phyloP scores from a whole-genome alignment of 176 grass and related monocot genomes.

The Chrysopogon serrulatus region DNA sequence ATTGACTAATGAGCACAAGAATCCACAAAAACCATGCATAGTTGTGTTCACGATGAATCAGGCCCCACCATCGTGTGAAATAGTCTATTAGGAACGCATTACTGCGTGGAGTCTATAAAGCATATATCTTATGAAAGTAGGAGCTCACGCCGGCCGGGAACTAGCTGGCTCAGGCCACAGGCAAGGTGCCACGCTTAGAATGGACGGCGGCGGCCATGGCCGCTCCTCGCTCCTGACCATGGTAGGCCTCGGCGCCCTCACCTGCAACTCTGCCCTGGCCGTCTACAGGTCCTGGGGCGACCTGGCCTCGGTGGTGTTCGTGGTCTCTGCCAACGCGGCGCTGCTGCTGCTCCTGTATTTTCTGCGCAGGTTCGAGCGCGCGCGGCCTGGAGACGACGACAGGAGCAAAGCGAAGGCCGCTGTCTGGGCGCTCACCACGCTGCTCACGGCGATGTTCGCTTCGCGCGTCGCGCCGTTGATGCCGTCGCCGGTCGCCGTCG shows the following conservation, averaged over 20 bases:
- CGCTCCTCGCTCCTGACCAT: neutral
- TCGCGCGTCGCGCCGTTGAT: constrained; percentile 7
- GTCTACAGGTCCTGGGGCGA: neutral
- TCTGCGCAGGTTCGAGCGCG: neutral
- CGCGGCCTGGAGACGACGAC: neutral
- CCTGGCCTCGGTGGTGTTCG: neutral
- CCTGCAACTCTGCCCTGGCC: neutral
- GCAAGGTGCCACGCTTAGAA: no score
- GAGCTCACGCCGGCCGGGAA: no score
- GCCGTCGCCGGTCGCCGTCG: neutral
- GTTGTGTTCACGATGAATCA: no score
- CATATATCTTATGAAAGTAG: no score
- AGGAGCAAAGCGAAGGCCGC: neutral
- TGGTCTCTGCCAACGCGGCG: neutral
- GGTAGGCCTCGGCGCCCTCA: neutral
- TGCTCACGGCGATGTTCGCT: constrained; percentile 11
- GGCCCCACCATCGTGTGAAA: no score
- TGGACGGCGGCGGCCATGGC: no score
- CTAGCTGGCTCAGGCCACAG: no score
- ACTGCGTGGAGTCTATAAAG: no score
- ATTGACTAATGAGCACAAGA: no score
- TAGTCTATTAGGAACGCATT: no score
- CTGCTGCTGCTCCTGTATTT: neutral
- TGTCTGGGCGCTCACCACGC: neutral
- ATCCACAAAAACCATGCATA: no score